Evolutionary conservation across 805 yeast genomes (phyloP).

Genomic region (Pichia kluyveri): DNA sequence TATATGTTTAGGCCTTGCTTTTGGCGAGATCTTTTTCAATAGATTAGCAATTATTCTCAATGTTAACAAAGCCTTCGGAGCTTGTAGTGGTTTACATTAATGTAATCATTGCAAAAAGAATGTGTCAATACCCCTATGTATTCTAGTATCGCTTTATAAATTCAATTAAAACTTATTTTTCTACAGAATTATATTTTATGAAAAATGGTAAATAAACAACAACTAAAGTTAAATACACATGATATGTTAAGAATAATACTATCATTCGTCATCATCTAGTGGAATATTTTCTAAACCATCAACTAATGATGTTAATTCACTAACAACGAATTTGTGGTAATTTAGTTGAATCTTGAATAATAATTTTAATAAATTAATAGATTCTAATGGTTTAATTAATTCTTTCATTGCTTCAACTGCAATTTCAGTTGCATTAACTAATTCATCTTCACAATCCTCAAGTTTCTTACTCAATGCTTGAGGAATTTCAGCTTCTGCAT

Average conservation of each 20-base stretch:
- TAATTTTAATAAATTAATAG: conserved; percentile 54
- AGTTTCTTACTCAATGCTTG: conserved; percentile 45
- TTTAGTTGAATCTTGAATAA: conserved; percentile 63
- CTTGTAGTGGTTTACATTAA: conserved; percentile 24
- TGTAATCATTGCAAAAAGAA: too few relatives aligned
- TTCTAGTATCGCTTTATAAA: too few relatives aligned
- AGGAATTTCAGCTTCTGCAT: conserved; percentile 31
- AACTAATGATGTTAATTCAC: conserved; percentile 37
- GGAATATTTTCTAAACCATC: conserved; percentile 36
- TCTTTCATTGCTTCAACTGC: conserved; percentile 77
- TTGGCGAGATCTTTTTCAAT: conserved; percentile 64
- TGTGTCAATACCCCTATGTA: too few relatives aligned
- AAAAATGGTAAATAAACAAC: too few relatives aligned
- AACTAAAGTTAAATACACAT: too few relatives aligned
- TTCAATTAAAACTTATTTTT: too few relatives aligned
- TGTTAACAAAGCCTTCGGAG: conserved; percentile 27
- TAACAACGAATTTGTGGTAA: conserved; percentile 45
- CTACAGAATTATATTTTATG: too few relatives aligned
- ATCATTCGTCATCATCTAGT: conserved; percentile 25
- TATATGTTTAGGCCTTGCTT: conserved; percentile 56
- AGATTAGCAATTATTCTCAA: conserved; percentile 37
- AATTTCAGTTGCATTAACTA: conserved; percentile 66
- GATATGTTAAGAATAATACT: not conserved
- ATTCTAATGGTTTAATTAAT: conserved; percentile 58
- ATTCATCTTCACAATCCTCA: conserved; percentile 62